Base-by-base conservation (phyloP, 176 grass and related monocot species). In the Saccharum spontaneum region DNA sequence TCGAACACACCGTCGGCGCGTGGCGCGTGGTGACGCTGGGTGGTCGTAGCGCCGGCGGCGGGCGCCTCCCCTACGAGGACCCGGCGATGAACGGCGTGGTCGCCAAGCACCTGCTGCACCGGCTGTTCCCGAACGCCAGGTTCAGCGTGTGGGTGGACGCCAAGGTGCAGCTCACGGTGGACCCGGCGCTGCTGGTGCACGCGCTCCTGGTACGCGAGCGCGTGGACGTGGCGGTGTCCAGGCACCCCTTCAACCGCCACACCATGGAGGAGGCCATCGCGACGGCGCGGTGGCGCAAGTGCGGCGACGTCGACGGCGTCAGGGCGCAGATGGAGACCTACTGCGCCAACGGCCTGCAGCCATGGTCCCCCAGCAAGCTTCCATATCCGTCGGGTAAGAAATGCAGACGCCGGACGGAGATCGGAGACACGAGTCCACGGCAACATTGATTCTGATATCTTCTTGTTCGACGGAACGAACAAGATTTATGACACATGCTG, bases 211-310 rank as follows among this genome's bases (percentile, higher is more conserved):
- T 94, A 9, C 67, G 24, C 10, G 63, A 73, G 31, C 71, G 76
- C 20, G 88, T 20, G 0, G 97, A 94, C 75, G 89, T 96, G 86
- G 94, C 94, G 34, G 43, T 99, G 20, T 89, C 91, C 26, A 96
- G 82, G 88, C 93, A 96, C 85, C 93, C 91, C 2, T 92, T 89
- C 61, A 96, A 99, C 71, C 41, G 87, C 7, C 93, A 99, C 85
- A 73, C 93, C n/a, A 83, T 96, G 93, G 97, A 99, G 85, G 93
- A 98, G 88, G 97, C 90, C 13, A 73, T 96, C 80, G 93, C 97
- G 7, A 99, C 97, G 40, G 86, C 92, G 75, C 69, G 97, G 86
- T 99, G 97, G 97, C 89, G 18, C 50, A 99, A 99, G 77, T 94
- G 93, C 93, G 20, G 37, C 28, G 88, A 90, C 44, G 88, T 92